Evolutionary conservation across 805 yeast species (phyloP).

Genomic region (Myxozyma sirexii): DNA sequence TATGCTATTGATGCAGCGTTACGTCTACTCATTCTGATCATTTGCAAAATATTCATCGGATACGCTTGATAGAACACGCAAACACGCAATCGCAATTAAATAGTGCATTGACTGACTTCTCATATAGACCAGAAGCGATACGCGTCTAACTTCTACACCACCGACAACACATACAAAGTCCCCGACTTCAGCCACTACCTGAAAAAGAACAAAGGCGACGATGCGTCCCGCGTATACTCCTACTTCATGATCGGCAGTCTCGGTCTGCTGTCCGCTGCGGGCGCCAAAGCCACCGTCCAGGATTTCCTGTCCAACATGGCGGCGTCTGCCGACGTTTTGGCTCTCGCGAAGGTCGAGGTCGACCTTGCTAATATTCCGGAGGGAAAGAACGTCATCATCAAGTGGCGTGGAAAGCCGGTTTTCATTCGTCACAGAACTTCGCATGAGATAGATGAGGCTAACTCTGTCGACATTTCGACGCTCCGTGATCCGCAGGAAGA

Average conservation of each 20-base stretch:
- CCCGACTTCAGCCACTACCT: constrained; percentile 51
- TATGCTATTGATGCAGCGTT: too few relatives aligned
- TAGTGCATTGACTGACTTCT: neutral
- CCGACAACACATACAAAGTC: constrained; percentile 37
- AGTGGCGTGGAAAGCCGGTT: constrained; percentile 99
- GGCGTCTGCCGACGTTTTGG: constrained; percentile 98
- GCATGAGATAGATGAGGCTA: constrained; percentile 93
- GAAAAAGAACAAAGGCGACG: constrained; percentile 69
- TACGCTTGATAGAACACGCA: too few relatives aligned
- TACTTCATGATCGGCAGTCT: constrained; percentile 97
- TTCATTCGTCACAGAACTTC: constrained; percentile 97
- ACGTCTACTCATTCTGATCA: too few relatives aligned
- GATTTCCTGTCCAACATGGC: constrained; percentile 85
- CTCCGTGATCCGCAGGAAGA: constrained; percentile 95
- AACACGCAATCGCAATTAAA: too few relatives aligned
- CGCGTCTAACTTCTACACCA: constrained; percentile 29
- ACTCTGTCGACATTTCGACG: constrained; percentile 68
- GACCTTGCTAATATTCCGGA: constrained; percentile 90
- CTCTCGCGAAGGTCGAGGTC: constrained; percentile 99
- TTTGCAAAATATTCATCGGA: neutral
- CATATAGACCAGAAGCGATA: constrained; percentile 31
- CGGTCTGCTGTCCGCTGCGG: constrained; percentile 84
- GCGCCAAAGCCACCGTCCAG: constrained; percentile 85
- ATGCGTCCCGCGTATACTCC: constrained; percentile 80
- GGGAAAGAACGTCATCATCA: constrained; percentile 96